Percentiles rank a stretch among this genome's conserved stretches.
Conservation (phyloP, 2,329 filamentous ascomycete genomes). For the Fusarium verticillioides region DNA sequence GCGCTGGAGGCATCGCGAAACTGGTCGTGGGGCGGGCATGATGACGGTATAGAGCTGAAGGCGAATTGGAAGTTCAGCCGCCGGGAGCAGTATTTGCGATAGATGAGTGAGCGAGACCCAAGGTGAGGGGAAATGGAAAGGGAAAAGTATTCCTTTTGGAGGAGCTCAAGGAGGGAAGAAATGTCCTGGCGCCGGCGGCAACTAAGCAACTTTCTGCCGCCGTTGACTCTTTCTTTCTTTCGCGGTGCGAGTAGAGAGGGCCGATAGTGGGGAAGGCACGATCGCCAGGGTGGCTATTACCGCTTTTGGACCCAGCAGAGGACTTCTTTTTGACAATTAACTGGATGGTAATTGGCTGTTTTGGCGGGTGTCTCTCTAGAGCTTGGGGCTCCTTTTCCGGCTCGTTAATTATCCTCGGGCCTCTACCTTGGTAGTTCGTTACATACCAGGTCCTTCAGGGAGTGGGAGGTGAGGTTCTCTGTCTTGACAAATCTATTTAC, state of each 20-base stretch:
- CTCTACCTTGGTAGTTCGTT: neutral
- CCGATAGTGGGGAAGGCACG: slow-evolving; percentile 20
- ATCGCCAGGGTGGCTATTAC: slow-evolving; percentile 19
- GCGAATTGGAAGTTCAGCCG: slow-evolving; percentile 42
- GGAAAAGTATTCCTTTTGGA: neutral
- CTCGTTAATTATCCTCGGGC: slow-evolving; percentile 6
- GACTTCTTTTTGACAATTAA: slow-evolving; percentile 39
- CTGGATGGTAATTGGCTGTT: slow-evolving; percentile 38
- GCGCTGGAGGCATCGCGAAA: slow-evolving; percentile 55
- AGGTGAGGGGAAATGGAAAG: neutral
- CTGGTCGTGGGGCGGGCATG: slow-evolving; percentile 53
- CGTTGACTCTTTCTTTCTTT: slow-evolving; percentile 19
- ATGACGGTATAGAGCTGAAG: slow-evolving; percentile 7
- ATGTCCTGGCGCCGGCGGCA: slow-evolving; percentile 23
- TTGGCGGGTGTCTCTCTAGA: slow-evolving; percentile 6
- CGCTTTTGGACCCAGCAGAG: slow-evolving; percentile 8
- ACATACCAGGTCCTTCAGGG: neutral
- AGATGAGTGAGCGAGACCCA: neutral
- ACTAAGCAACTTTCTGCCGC: slow-evolving; percentile 35
- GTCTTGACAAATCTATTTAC: neutral
- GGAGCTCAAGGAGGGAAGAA: slow-evolving; percentile 12
- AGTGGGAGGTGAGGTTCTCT: neutral
- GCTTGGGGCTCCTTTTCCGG: slow-evolving; percentile 3
- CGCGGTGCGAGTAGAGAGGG: slow-evolving; percentile 20
- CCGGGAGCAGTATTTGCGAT: neutral